Conservation (phyloP, 1,139 yeast species). For the Geotrichum restrictum region DNA sequence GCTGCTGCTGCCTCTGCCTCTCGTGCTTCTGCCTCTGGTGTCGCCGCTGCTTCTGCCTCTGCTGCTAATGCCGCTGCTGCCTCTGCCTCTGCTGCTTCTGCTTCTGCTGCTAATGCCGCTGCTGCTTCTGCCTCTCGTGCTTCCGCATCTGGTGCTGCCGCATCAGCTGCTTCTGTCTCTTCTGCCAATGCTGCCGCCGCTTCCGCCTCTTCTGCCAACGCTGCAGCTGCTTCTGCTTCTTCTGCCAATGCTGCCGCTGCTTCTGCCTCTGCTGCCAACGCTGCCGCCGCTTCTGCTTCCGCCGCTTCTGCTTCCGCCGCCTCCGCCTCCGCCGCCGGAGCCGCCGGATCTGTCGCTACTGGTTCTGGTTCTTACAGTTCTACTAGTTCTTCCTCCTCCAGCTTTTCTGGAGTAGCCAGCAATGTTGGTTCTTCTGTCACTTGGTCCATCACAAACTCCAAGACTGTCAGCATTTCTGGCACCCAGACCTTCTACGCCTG, state of each 20-base stretch:
- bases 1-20: no score
- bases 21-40: no score
- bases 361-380: no score
- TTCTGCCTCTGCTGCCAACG: neutral
- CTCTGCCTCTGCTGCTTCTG: neutral
- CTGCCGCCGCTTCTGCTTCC: neutral
- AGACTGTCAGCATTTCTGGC: neutral
- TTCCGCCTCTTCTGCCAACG: neutral
- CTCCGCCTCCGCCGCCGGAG: neutral
- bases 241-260: neutral
- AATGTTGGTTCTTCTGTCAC: neutral
- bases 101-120: no score
- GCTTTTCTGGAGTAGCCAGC: neutral
- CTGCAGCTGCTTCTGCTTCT: neutral
- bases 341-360: neutral
- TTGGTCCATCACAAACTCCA: neutral
- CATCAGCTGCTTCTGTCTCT: no score
- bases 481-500: slow-evolving; percentile 2
- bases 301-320: neutral
- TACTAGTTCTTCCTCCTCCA: no score
- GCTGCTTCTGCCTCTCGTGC: no score
- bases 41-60: no score
- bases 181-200: neutral
- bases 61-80: neutral
- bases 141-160: no score